Percentiles rank a stretch among this genome's conserved stretches.
Evolutionary conservation across 2,329 filamentous ascomycete genomes (phyloP).

Genomic region (Fusarium sp.): DNA sequence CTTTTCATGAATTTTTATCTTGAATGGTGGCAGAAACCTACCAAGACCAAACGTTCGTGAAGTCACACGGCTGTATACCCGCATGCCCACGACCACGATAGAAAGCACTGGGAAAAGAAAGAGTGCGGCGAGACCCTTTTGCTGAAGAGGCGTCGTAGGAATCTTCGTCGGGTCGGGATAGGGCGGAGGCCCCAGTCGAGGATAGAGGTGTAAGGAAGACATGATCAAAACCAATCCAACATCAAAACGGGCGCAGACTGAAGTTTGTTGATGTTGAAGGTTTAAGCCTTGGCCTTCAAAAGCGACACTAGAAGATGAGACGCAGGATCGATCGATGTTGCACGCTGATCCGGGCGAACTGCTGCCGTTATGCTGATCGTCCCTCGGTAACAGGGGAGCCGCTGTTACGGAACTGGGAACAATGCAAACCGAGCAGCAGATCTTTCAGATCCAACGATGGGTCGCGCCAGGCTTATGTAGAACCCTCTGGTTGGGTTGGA

Average conservation of each 20-base stretch:
- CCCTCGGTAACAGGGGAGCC: conserved; percentile 9
- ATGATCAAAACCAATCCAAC: conserved; percentile 9
- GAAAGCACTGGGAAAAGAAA: conserved; percentile 54
- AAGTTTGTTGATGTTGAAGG: not conserved
- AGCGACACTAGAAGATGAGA: not conserved
- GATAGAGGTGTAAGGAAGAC: conserved; percentile 17
- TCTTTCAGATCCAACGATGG: conserved; percentile 5
- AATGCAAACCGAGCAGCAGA: not conserved
- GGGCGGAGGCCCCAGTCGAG: conserved; percentile 36
- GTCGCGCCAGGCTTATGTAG: conserved; percentile 25
- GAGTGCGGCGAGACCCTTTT: conserved; percentile 49
- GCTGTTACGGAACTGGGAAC: not conserved
- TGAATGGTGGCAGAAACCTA: conserved; percentile 3
- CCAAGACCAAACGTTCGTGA: conserved; percentile 49
- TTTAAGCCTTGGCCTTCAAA: not conserved
- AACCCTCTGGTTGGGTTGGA: not conserved
- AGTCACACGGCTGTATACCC: conserved; percentile 50
- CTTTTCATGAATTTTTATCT: not conserved
- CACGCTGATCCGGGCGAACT: conserved; percentile 21
- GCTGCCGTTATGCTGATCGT: conserved; percentile 25
- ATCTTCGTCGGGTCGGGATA: conserved; percentile 49
- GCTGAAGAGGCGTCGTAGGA: conserved; percentile 53
- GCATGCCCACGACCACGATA: conserved; percentile 45
- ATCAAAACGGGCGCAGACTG: not conserved
- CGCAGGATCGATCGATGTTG: conserved; percentile 1